Percentiles rank a stretch among this genome's conserved stretches.
phyloP scores from a whole-genome alignment of 192 early-diverging fungal species.

The Linnemannia zychae region DNA sequence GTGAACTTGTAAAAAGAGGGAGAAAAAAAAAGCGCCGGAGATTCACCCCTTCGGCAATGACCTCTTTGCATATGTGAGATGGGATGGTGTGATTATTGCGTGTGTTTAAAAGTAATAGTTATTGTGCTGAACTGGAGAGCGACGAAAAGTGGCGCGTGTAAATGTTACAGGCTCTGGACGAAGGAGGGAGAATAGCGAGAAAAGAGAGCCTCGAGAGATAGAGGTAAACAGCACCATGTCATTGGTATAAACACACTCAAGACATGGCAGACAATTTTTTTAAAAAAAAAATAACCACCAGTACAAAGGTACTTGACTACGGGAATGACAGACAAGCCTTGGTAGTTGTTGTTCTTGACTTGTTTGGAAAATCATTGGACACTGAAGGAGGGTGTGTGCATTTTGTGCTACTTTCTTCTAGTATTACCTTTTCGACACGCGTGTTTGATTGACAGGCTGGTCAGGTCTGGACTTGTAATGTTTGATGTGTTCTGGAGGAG shows the following conservation, averaged over 20 bases:
- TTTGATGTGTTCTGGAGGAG: neutral
- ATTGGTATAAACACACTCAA: neutral
- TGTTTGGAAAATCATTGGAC: neutral
- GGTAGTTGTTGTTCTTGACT: neutral
- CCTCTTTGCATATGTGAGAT: neutral
- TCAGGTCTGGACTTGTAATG: no score
- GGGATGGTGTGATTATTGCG: neutral
- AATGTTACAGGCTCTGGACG: neutral
- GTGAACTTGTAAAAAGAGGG: neutral
- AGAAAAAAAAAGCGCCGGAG: neutral
- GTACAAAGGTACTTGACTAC: neutral
- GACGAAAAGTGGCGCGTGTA: neutral
- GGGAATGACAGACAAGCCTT: neutral
- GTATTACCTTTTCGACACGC: neutral
- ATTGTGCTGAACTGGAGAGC: neutral
- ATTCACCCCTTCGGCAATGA: neutral
- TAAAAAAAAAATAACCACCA: neutral
- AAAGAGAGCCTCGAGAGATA: neutral
- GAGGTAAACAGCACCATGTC: neutral
- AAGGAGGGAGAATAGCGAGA: neutral
- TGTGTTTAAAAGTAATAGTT: neutral
- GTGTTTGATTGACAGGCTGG: slow-evolving; percentile 7
- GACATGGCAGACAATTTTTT: neutral
- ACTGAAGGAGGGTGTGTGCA: neutral
- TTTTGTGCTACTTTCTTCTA: neutral